Evolutionary conservation across 306 rosid genomes (phyloP), one percentile per base, ranked within the genome.

Genomic region (Vachellia collinsii): DNA sequence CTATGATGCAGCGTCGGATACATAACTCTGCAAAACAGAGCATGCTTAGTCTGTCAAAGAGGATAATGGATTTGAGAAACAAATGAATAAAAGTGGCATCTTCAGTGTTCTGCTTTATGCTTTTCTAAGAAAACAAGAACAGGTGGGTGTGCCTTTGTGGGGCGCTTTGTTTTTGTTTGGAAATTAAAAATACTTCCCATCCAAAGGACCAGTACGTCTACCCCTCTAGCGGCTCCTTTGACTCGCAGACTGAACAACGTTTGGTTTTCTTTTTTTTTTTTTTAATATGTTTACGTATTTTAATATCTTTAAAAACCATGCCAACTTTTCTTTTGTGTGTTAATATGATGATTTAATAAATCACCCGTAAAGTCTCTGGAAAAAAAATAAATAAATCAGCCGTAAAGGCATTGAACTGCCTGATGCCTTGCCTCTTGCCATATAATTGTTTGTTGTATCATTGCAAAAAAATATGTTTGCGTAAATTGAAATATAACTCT

Each of bases 201-300:
- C 68, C 1, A 29, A 5, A 29, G 39, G 38, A 25, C 9, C 38
- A 62, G 19, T 0, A 12, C 38, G 16, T 25, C 25, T 2, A 7
- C 25, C 34, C 5, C 14, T 13, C 44, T 16, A 7, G 5, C 42
- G n/a, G 14, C 13, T 63, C 42, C 70, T 36, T 36, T 64, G 70
- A 14, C 42, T 7, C 11, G 44, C 12, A 42, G 44, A 7, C 42
- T 29, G 46, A 41, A 39, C 73, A 88, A 64, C 83, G 7, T 23
- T 61, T 61, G 14, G 11, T 3, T 10, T 58, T 50, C 0, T 16
- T 0, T 14, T 48, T 48, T 50, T 16, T n/a, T n/a, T n/a, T n/a
- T n/a, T n/a, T n/a, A n/a, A n/a, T n/a, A n/a, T n/a, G n/a, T n/a
- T n/a, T n/a, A n/a, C n/a, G n/a, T n/a, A n/a, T n/a, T 38, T 38